Evolutionary conservation across 192 early-diverging fungal species (phyloP), one percentile per base, ranked within the genome.

Genomic region (Coemansia sp.): DNA sequence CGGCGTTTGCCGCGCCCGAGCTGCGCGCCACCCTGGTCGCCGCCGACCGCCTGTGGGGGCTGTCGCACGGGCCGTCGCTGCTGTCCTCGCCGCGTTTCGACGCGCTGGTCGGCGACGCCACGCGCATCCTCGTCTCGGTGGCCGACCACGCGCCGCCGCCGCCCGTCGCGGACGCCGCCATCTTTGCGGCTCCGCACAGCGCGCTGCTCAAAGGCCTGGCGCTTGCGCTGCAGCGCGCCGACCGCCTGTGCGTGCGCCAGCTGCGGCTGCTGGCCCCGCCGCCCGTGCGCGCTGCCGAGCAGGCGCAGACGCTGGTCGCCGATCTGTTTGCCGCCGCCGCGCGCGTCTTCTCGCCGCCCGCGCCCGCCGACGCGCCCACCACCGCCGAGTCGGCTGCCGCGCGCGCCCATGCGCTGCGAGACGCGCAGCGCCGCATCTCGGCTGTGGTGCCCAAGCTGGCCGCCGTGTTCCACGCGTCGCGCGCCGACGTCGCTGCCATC

Each of bases 161-260:
- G 2, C 8, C 12, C 4, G 6, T 17, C 9, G 47, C 59, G 6
- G 71, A 70, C 29, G 27, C 49, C 15, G 11, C 49, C 4, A 5
- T 73, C 41, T 79, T 79, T 63, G 53, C 51, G 1, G 53, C 37
- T 0, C 58, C 60, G 32, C 45, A 51, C 25, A 42, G 57, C 7
- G 11, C 56, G 4, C 70, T 68, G 25, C 35, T 69, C 31, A 38
- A 24, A 32, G 65, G 41, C 24, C 39, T 53, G 25, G 72, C 74
- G 1, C 40, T 27, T 1, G 68, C 72, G 15, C 65, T 80, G 14
- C 68, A 68, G 24, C 29, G 60, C 19, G 72, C 72, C 36, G 72
- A 74, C 35, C 46, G 68, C 1, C 56, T 80, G 60, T 65, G 72
- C 20, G 65, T 68, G 25, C 64, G 77, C 19, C 71, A 80, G 62